phyloP scores from a whole-genome alignment of 2,329 filamentous ascomycete genomes.

The Pseudogymnoascus sp. region DNA sequence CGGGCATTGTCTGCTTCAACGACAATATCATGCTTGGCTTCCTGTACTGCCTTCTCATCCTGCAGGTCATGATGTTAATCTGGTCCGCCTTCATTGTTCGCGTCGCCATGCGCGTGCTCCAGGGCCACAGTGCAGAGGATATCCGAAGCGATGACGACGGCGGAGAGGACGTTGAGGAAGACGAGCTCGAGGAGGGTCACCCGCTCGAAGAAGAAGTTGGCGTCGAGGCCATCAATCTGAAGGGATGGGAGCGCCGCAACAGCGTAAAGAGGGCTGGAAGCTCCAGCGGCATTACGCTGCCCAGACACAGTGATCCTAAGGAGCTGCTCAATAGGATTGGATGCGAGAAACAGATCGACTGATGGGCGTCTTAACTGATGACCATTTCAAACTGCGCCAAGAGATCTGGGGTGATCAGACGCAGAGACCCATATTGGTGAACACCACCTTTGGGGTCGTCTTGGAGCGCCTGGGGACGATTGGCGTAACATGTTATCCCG shows the following conservation, averaged over 20 bases:
- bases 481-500: neutral
- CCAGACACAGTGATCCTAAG: slow-evolving; percentile 27
- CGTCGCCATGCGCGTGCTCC: slow-evolving; percentile 73
- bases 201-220: slow-evolving; percentile 68
- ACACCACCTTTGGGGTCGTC: neutral
- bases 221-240: slow-evolving; percentile 62
- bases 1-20: slow-evolving; percentile 75
- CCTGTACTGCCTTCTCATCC: slow-evolving; percentile 63
- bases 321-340: slow-evolving; percentile 30
- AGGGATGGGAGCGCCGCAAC: slow-evolving; percentile 23
- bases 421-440: neutral
- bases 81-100: slow-evolving; percentile 88
- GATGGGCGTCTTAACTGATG: neutral
- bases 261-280: slow-evolving; percentile 26
- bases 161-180: slow-evolving; percentile 52
- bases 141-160: slow-evolving; percentile 79
- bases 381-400: slow-evolving; percentile 2
- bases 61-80: slow-evolving; percentile 72
- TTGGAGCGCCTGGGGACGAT: neutral
- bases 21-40: slow-evolving; percentile 68
- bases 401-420: slow-evolving; percentile 3
- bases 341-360: slow-evolving; percentile 29
- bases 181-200: slow-evolving; percentile 12
- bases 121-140: slow-evolving; percentile 73
- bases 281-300: slow-evolving; percentile 27